A percentile compares a stretch with the other conserved stretches of the same genome.
Evolutionary conservation across 2,329 filamentous ascomycete species (phyloP).

Genomic region (Canariomyces notabilis): DNA sequence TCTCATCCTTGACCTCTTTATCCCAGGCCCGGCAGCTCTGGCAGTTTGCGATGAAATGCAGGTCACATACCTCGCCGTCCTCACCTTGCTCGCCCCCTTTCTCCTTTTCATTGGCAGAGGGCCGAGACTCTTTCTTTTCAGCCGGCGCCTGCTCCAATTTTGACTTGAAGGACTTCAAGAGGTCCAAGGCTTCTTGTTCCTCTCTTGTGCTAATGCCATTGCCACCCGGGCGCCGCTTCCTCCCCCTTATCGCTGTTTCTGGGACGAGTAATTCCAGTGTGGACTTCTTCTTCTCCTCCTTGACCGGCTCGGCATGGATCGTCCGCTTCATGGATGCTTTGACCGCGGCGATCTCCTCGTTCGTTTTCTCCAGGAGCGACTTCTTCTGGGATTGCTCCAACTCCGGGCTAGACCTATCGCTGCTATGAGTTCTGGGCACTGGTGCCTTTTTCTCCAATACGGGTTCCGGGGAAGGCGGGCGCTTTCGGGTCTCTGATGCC

Average conservation of each 20-base stretch:
- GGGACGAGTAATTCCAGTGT: conserved; percentile 71
- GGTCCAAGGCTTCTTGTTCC: conserved; percentile 60
- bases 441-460: conserved; percentile 12
- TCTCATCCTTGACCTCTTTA: conserved; percentile 53
- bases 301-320: conserved; percentile 43
- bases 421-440: conserved; percentile 10
- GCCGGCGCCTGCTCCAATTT: conserved; percentile 58
- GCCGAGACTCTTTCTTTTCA: conserved; percentile 32
- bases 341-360: conserved; percentile 73
- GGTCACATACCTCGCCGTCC: conserved; percentile 73
- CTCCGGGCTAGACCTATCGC: conserved; percentile 18
- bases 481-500: conserved; percentile 1
- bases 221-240: conserved; percentile 61
- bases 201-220: conserved; percentile 47
- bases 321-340: conserved; percentile 77
- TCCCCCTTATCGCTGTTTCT: conserved; percentile 61
- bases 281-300: conserved; percentile 58
- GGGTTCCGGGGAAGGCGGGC: conserved; percentile 12
- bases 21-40: conserved; percentile 89
- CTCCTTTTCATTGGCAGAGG: conserved; percentile 23
- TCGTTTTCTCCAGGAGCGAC: conserved; percentile 61
- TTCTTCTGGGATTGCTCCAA: conserved; percentile 33
- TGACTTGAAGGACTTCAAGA: conserved; percentile 74
- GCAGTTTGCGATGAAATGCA: conserved; percentile 94
- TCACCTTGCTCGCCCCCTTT: conserved; percentile 33